These are phyloP conservation scores for Alnus glutinosa DNA, from an alignment of 306 rosid species.

Conservation along the genomic window DNA sequence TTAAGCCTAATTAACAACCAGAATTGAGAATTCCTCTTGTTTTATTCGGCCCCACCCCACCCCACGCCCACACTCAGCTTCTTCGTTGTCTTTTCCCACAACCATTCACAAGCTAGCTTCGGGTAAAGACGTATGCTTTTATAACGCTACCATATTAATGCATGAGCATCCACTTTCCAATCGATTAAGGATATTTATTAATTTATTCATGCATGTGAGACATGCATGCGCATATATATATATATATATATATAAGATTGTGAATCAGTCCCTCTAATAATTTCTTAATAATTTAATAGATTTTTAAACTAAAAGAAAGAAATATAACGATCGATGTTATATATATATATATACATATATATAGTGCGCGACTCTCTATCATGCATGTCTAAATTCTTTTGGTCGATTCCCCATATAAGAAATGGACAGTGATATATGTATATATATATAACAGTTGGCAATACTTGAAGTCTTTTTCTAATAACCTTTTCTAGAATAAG, in stretches of 20 bases:
- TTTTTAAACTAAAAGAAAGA: not conserved
- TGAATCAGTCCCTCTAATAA: too few relatives aligned
- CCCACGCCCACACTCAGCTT: slow-evolving; percentile 22
- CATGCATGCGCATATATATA: too few relatives aligned
- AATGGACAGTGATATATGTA: not conserved
- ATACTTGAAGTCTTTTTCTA: slow-evolving; percentile 3
- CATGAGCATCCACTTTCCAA: slow-evolving; percentile 43
- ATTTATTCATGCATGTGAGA: too few relatives aligned
- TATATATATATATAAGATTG: too few relatives aligned
- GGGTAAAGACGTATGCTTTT: slow-evolving; percentile 34
- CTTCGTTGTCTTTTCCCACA: slow-evolving; percentile 35
- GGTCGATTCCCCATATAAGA: slow-evolving; percentile 16
- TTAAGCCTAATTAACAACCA: slow-evolving; percentile 12
- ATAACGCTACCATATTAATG: slow-evolving; percentile 7
- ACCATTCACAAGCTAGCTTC: slow-evolving; percentile 35
- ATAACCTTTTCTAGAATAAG: slow-evolving; percentile 17
- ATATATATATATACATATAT: not conserved
- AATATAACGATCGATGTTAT: not conserved
- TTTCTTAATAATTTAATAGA: too few relatives aligned
- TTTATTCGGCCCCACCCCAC: slow-evolving; percentile 39
- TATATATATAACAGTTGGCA: not conserved
- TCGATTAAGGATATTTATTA: too few relatives aligned
- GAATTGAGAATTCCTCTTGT: slow-evolving; percentile 35
- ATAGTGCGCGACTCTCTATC: not conserved
- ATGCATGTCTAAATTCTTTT: slow-evolving; percentile 4